Evolutionary conservation across 495 filamentous ascomycete genomes (phyloP).

Genomic region (Ramalina intermedia): DNA sequence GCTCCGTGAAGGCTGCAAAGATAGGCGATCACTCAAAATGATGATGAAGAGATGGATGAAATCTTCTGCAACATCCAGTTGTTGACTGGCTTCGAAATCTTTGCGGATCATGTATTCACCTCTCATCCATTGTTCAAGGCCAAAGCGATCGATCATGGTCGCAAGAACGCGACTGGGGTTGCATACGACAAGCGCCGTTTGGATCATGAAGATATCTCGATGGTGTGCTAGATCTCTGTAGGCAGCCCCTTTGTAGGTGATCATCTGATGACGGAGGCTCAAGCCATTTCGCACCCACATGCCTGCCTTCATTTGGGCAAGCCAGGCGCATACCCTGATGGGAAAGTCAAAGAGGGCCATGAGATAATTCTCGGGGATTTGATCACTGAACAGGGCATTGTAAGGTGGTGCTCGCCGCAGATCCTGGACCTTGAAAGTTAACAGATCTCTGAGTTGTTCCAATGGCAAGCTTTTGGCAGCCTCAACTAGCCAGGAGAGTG

Average conservation of each 20-base stretch:
- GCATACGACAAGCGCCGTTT: conserved; percentile 78
- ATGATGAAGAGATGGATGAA: conserved; percentile 90
- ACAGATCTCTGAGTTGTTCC: conserved; percentile 46
- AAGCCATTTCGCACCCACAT: conserved; percentile 99
- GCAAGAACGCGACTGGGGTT: conserved; percentile 74
- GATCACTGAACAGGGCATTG: conserved; percentile 29
- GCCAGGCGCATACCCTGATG: conserved; percentile 83
- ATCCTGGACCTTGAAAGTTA: conserved; percentile 47
- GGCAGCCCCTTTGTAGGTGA: conserved; percentile 74
- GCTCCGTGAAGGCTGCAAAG: conserved; percentile 56
- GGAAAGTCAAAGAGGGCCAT: conserved; percentile 87
- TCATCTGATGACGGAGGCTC: conserved; percentile 86
- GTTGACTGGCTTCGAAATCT: conserved; percentile 68
- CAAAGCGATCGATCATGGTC: conserved; percentile 80
- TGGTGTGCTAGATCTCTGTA: conserved; percentile 86
- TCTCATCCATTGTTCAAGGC: conserved; percentile 77
- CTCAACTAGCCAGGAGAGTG: conserved; percentile 92
- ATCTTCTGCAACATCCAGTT: conserved; percentile 86
- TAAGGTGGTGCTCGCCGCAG: conserved; percentile 39
- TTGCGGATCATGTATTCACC: conserved; percentile 56
- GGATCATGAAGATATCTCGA: conserved; percentile 86
- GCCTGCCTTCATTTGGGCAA: conserved; percentile 92
- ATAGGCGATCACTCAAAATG: conserved; percentile 72
- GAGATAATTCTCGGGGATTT: conserved; percentile 53
- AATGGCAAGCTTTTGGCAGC: conserved; percentile 62